Conservation (phyloP, 768 basidiomycete species). For the Amanita pseudoporphyria region DNA sequence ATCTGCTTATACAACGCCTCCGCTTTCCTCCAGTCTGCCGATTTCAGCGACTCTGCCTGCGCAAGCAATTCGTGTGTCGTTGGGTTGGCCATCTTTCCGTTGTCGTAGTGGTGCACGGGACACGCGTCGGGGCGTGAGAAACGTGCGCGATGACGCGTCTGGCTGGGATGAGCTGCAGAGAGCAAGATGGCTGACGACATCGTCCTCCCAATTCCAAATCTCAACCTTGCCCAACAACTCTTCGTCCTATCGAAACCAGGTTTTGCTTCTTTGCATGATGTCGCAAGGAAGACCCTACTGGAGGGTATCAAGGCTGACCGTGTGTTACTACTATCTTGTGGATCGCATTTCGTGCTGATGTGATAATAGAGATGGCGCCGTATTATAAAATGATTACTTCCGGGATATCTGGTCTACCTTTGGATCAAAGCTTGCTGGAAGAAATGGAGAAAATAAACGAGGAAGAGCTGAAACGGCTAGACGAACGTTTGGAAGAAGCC, state of each 20-base stretch:
- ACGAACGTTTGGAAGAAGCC: conserved; percentile 75
- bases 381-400: conserved; percentile 60
- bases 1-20: conserved; percentile 72
- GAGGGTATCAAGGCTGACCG: conserved; percentile 75
- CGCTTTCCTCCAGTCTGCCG: conserved; percentile 47
- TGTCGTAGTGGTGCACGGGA: conserved; percentile 11
- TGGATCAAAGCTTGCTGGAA: conserved; percentile 43
- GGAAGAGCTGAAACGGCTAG: conserved; percentile 62
- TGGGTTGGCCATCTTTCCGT: conserved; percentile 11
- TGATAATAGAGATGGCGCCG: conserved; percentile 71
- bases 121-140: conserved; percentile 25
- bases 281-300: conserved; percentile 55
- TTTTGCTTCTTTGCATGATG: conserved; percentile 54
- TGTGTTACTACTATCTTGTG: conserved; percentile 26
- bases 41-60: conserved; percentile 42
- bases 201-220: conserved; percentile 81
- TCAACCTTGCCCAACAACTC: conserved; percentile 68
- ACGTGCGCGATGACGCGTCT: conserved; percentile 26
- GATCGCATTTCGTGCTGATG: not conserved
- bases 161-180: conserved; percentile 3
- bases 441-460: conserved; percentile 62
- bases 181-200: conserved; percentile 71
- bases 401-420: conserved; percentile 31
- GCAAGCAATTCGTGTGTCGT: conserved; percentile 37
- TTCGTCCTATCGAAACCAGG: conserved; percentile 61